Conservation (phyloP, 2,329 filamentous ascomycete genomes). For the Xylariaceae sp. region DNA sequence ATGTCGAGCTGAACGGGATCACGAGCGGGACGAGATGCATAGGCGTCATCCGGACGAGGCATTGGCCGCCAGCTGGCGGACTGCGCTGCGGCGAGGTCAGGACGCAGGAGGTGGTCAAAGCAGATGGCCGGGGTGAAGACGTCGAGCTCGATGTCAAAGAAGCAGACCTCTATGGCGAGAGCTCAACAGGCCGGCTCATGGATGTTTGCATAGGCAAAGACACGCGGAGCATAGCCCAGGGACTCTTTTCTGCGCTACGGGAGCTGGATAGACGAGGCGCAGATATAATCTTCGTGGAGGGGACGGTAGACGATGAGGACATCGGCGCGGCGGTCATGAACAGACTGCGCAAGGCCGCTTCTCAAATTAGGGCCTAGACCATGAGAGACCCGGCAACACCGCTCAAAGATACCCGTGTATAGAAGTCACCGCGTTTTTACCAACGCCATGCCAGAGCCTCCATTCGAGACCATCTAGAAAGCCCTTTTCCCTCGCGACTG, state of each 20-base stretch:
- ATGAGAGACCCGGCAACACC: conserved; percentile 17
- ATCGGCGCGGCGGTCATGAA: conserved; percentile 86
- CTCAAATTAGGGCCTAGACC: conserved; percentile 45
- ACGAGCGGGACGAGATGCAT: conserved; percentile 24
- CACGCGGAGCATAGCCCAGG: conserved; percentile 69
- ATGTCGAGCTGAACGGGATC: conserved; percentile 21
- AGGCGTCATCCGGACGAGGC: conserved; percentile 48
- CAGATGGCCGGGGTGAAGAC: conserved; percentile 11
- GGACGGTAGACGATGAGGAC: conserved; percentile 70
- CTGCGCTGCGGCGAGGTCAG: conserved; percentile 26
- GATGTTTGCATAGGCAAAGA: conserved; percentile 68
- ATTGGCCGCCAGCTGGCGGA: conserved; percentile 41
- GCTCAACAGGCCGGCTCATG: conserved; percentile 39
- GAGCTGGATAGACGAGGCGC: conserved; percentile 75
- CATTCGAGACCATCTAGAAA: conserved; percentile 11
- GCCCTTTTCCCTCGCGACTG: conserved; percentile 8
- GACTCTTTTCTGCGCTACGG: conserved; percentile 78
- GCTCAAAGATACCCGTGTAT: conserved; percentile 16
- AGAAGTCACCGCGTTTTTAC: conserved; percentile 17
- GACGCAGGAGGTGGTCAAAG: conserved; percentile 21
- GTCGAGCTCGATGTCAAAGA: conserved; percentile 32
- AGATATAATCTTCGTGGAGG: conserved; percentile 84
- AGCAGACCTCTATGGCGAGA: conserved; percentile 29
- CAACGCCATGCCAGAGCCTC: conserved; percentile 22
- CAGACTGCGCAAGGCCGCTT: conserved; percentile 69